phyloP scores from a whole-genome alignment of 345 rosid genomes.

The Eucalyptus polyanthemos region DNA sequence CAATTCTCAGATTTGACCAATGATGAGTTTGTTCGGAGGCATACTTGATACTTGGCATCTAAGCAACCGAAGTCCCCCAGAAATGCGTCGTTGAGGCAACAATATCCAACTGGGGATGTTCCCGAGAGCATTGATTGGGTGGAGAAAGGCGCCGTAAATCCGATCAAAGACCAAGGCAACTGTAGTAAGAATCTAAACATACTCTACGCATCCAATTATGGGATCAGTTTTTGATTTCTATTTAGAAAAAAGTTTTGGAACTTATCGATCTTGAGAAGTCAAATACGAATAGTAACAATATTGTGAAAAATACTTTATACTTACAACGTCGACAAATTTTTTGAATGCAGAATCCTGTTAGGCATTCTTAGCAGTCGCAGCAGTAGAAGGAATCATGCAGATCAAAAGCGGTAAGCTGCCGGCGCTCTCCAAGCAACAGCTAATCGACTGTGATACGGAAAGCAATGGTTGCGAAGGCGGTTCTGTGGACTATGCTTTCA shows the following conservation, averaged over 20 bases:
- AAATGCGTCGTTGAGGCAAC: not conserved
- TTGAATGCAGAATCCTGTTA: not conserved
- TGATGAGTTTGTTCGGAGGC: conserved; percentile 4
- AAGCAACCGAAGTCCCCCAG: not conserved
- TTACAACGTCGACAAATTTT: not conserved
- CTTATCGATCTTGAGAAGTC: not conserved
- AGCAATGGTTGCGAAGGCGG: not conserved
- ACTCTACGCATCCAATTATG: not conserved
- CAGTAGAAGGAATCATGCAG: not conserved
- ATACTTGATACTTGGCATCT: not conserved
- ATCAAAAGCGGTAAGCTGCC: not conserved
- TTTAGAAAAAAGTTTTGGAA: not conserved
- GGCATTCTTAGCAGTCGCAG: not conserved
- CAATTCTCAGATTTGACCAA: conserved; percentile 16
- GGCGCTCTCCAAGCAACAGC: not conserved
- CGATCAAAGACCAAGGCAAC: not conserved
- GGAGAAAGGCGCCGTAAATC: not conserved
- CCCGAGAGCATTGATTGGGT: not conserved
- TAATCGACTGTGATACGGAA: not conserved
- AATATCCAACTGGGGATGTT: not conserved
- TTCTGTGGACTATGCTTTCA: not conserved
- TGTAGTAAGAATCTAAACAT: not conserved
- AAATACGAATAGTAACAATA: not conserved
- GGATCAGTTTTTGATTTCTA: not conserved
- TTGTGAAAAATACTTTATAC: not conserved